Base-by-base conservation (phyloP, 179 eudicot species). In the Silene coronaria region DNA sequence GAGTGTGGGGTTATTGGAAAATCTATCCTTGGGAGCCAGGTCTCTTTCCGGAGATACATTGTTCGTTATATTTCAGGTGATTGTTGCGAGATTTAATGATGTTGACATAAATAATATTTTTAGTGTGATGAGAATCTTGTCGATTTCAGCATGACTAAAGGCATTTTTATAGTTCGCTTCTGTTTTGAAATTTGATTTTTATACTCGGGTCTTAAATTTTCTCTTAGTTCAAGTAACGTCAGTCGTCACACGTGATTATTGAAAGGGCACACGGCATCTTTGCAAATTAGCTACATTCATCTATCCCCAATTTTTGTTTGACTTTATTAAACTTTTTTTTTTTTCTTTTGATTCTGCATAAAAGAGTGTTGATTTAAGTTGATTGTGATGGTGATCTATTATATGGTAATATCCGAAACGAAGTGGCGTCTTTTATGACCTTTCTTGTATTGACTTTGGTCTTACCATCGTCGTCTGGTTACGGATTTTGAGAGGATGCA, bases 51-150 rank as follows among this genome's bases (percentile, higher is more conserved):
- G 60, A 53, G 74, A 5, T 28, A 28, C 2, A 53, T 8, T 8
- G 4, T 23, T 70, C 42, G 4, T 71, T 53, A 14, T 71, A 71
- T 51, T 26, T 27, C 45, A 71, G 74, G 63, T 71, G 62, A 71
- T 53, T 51, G 69, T 17, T 17, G 23, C 60, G 42, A 69, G 38
- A 68, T 24, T n/a, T 57, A 32, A 61, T 57, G 59, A 57, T 34
- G 42, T 55, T 67, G 45, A 30, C 38, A 5, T 75, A 63, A 23
- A 14, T 6, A 24, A 61, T 16, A 16, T 67, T 68, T 75, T 22
- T 75, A 19, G 42, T 51, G 23, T 23, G 53, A 48, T 66, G 78
- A 6, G 71, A 30, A 19, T 36, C 71, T 67, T 48, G 60, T 26
- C 5, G 12, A 22, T 42, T 42, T 26, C 9, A 51, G 19, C 70